Percentiles rank a stretch among this genome's conserved stretches.
phyloP scores from a whole-genome alignment of 257 asterid genomes.

The Primulina tabacum region DNA sequence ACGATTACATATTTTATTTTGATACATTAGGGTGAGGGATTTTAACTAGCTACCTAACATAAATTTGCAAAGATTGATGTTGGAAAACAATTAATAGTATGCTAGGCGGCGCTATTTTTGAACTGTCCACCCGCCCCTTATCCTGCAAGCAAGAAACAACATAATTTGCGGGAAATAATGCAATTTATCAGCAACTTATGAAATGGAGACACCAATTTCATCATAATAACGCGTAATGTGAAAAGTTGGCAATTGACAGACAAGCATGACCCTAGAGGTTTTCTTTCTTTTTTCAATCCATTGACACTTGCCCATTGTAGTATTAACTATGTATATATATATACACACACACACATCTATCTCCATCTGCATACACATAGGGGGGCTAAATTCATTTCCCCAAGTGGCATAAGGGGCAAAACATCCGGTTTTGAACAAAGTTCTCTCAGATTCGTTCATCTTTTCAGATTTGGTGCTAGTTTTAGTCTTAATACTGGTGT shows the following conservation, averaged over 20 bases:
- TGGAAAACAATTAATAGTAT: background rate
- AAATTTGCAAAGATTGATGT: no score
- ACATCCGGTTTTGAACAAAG: slow-evolving; percentile 20
- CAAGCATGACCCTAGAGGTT: background rate
- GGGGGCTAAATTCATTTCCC: background rate
- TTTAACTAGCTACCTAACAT: no score
- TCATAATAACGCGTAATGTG: slow-evolving; percentile 49
- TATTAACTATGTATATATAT: background rate
- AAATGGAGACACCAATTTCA: background rate
- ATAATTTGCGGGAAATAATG: background rate
- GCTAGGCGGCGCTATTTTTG: background rate
- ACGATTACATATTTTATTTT: no score
- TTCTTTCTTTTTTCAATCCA: slow-evolving; percentile 3
- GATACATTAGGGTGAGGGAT: no score
- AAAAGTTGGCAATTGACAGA: slow-evolving; percentile 35
- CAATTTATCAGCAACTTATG: no score
- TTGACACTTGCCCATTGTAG: slow-evolving; percentile 15
- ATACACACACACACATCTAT: no score
- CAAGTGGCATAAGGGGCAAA: background rate
- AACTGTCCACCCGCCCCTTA: background rate
- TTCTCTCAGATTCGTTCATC: slow-evolving; percentile 38
- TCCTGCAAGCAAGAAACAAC: background rate
- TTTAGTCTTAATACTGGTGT: slow-evolving; percentile 37
- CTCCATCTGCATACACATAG: background rate
- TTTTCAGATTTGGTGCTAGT: slow-evolving; percentile 30